Conservation (phyloP, 345 rosid genomes). For the Aegle marmelos region DNA sequence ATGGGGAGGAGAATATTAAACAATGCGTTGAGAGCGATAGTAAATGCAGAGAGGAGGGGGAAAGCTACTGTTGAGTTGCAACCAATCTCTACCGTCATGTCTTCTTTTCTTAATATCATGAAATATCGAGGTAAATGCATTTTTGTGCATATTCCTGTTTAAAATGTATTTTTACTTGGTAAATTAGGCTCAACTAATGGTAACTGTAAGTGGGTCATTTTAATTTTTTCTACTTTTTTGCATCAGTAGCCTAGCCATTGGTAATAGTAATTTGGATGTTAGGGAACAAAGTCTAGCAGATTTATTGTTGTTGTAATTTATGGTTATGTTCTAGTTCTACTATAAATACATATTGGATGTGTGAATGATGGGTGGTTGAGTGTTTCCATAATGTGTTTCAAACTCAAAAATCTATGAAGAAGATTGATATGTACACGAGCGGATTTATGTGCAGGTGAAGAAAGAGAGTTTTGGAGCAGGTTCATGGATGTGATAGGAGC, state of each 20-base stretch:
- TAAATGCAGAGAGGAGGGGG: slow-evolving; percentile 83
- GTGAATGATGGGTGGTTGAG: neutral
- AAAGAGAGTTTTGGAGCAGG: neutral
- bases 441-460: neutral
- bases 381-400: neutral
- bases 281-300: neutral
- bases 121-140: slow-evolving; percentile 55
- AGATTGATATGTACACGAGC: neutral
- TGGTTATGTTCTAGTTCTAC: neutral
- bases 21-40: slow-evolving; percentile 80
- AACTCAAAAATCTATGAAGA: neutral
- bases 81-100: slow-evolving; percentile 82
- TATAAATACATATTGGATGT: neutral
- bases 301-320: neutral
- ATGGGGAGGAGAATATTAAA: slow-evolving; percentile 93
- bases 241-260: neutral
- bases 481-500: neutral
- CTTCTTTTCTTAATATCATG: slow-evolving; percentile 89
- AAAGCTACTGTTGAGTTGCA: slow-evolving; percentile 73
- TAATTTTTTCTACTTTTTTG: neutral
- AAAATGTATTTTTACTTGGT: slow-evolving; percentile 33
- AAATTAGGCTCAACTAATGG: neutral
- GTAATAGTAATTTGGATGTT: neutral
- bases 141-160: too few relatives aligned
- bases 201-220: neutral